phyloP scores from a whole-genome alignment of 2,329 filamentous ascomycete species.

The Botrytis cinerea region DNA sequence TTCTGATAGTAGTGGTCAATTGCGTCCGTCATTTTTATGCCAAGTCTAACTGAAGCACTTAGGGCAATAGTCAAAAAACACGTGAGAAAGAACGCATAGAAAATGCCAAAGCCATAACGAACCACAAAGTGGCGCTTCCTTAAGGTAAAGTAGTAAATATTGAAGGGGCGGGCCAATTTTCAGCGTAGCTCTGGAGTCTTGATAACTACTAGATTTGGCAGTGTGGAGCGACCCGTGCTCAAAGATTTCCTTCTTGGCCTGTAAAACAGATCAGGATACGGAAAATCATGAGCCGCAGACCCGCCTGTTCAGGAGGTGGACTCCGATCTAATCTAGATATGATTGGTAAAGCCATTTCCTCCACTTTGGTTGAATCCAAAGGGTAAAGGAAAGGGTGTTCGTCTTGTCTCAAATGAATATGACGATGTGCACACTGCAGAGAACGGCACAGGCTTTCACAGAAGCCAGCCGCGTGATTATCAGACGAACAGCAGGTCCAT shows the following conservation, averaged over 20 bases:
- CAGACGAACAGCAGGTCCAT: constrained; percentile 1
- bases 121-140: not conserved
- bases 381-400: not conserved
- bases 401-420: not conserved
- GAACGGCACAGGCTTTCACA: not conserved
- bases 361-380: not conserved
- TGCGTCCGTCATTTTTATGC: constrained; percentile 3
- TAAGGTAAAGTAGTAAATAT: constrained; percentile 1
- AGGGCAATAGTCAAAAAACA: not conserved
- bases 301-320: not conserved
- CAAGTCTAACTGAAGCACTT: not conserved
- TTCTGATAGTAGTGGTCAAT: constrained; percentile 4
- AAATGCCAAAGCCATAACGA: not conserved
- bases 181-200: not conserved
- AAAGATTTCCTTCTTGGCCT: not conserved
- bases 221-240: not conserved
- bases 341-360: not conserved
- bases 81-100: not conserved
- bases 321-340: not conserved
- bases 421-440: not conserved
- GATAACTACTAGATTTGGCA: not conserved
- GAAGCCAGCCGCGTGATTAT: not conserved
- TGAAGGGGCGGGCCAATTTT: not conserved
- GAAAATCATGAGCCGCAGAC: not conserved
- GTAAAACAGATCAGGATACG: not conserved